A percentile compares a stretch with the other conserved stretches of the same genome.
These are phyloP conservation scores for Pythium utonaiense DNA, from an alignment of 352 stramenopile species.

Conservation along the genomic window DNA sequence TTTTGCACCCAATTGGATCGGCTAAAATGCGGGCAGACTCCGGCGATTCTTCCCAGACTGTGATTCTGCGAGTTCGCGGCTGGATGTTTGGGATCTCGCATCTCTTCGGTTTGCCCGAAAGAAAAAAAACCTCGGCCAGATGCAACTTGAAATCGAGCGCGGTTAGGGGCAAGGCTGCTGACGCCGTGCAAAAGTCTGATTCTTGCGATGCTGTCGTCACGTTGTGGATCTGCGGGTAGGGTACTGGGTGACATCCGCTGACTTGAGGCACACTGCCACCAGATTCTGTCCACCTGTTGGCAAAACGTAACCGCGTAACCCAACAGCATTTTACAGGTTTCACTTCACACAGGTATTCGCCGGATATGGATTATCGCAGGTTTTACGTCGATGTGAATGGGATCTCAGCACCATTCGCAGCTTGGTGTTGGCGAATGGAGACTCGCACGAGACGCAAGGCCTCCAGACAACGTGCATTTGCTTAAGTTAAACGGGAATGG, in stretches of 20 bases:
- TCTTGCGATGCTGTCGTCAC: conserved; percentile 10
- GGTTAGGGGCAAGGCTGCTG: conserved; percentile 6
- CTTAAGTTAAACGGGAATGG: neutral
- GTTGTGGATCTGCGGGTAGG: conserved; percentile 13
- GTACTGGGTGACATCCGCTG: conserved; percentile 13
- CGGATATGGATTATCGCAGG: neutral
- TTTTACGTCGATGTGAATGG: neutral
- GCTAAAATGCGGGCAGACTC: conserved; percentile 3
- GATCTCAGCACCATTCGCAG: conserved; percentile 3
- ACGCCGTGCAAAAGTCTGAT: conserved; percentile 14
- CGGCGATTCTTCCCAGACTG: neutral
- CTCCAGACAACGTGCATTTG: neutral
- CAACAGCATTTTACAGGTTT: neutral
- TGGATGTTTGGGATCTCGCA: conserved; percentile 1
- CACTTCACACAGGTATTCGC: neutral
- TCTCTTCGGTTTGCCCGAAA: neutral
- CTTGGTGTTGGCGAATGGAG: too few species aligned
- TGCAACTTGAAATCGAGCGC: conserved; percentile 6
- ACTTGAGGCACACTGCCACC: neutral
- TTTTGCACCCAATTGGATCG: conserved; percentile 2
- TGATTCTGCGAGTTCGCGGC: neutral
- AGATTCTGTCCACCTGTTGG: neutral
- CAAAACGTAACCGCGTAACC: conserved; percentile 2
- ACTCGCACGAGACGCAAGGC: too few species aligned
- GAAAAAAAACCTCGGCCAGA: conserved; percentile 1